A percentile compares a stretch with the other conserved stretches of the same genome.
Evolutionary conservation across 2,329 filamentous ascomycete genomes (phyloP).

Genomic region (Penicillium fuscoglaucum): DNA sequence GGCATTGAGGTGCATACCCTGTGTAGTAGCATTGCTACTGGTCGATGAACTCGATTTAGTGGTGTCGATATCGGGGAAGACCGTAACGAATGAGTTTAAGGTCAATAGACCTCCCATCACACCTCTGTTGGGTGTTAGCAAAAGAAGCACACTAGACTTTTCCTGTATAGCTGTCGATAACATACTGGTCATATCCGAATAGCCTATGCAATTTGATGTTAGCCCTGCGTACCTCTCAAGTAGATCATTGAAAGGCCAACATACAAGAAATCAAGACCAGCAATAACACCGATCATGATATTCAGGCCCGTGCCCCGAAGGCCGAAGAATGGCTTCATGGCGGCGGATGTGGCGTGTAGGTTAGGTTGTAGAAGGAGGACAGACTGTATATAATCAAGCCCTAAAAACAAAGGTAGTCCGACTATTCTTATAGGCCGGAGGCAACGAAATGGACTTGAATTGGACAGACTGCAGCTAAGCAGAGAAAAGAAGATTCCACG

Average conservation of each 20-base stretch:
- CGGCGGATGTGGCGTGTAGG: constrained; percentile 8
- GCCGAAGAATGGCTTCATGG: constrained; percentile 58
- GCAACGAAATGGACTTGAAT: background rate
- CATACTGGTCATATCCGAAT: constrained; percentile 64
- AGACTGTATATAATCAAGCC: constrained; percentile 4
- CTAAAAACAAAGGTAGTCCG: constrained; percentile 1
- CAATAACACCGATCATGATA: constrained; percentile 68
- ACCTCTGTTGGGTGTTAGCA: constrained; percentile 43
- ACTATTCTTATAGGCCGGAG: background rate
- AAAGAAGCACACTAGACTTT: background rate
- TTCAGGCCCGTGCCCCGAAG: constrained; percentile 66
- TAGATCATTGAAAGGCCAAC: constrained; percentile 3
- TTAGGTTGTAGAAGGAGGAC: background rate
- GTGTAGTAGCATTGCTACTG: constrained; percentile 50
- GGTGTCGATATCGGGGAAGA: constrained; percentile 57
- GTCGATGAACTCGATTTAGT: constrained; percentile 27
- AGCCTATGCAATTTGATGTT: constrained; percentile 31
- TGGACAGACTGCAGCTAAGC: background rate
- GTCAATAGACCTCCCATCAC: constrained; percentile 76
- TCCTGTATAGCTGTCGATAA: background rate
- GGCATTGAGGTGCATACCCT: constrained; percentile 9
- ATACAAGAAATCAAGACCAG: constrained; percentile 69
- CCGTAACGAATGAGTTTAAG: constrained; percentile 59
- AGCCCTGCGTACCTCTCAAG: background rate
- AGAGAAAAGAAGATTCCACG: constrained; percentile 6